These are phyloP conservation scores for Yamadazyma spencermartinsiae DNA, from an alignment of 1,139 yeast genomes.

Conservation along the genomic window DNA sequence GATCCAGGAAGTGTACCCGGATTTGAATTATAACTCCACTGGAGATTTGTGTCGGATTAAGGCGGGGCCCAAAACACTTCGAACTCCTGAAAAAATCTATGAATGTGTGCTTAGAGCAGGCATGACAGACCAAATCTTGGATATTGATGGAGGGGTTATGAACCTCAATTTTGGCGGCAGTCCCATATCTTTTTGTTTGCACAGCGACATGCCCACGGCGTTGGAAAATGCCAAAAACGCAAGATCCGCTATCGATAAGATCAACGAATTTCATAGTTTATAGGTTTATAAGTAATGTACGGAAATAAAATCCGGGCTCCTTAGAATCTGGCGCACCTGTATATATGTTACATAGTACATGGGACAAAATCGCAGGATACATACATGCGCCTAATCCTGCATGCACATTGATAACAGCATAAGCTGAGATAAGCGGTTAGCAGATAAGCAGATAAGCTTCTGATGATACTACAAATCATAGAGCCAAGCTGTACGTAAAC, in stretches of 20 bases:
- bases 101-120: slow-evolving; percentile 27
- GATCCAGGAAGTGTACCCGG: slow-evolving; percentile 38
- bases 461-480: too few relatives aligned
- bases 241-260: slow-evolving; percentile 30
- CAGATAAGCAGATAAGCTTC: too few relatives aligned
- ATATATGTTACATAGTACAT: too few relatives aligned
- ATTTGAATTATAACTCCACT: slow-evolving; percentile 30
- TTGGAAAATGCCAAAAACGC: slow-evolving; percentile 29
- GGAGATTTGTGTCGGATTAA: slow-evolving; percentile 27
- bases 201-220: slow-evolving; percentile 40
- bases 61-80: slow-evolving; percentile 21
- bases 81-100: slow-evolving; percentile 30
- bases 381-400: background rate
- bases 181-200: slow-evolving; percentile 35
- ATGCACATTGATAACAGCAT: too few relatives aligned
- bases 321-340: too few relatives aligned
- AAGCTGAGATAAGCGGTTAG: too few relatives aligned
- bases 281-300: too few relatives aligned
- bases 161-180: slow-evolving; percentile 24
- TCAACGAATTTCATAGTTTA: slow-evolving; percentile 16
- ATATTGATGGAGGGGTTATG: slow-evolving; percentile 21
- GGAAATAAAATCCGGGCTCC: too few relatives aligned
- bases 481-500: too few relatives aligned
- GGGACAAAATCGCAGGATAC: background rate
- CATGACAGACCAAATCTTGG: slow-evolving; percentile 16